phyloP scores from a whole-genome alignment of 1,284 basidiomycete genomes.

The Malassezia psittaci region DNA sequence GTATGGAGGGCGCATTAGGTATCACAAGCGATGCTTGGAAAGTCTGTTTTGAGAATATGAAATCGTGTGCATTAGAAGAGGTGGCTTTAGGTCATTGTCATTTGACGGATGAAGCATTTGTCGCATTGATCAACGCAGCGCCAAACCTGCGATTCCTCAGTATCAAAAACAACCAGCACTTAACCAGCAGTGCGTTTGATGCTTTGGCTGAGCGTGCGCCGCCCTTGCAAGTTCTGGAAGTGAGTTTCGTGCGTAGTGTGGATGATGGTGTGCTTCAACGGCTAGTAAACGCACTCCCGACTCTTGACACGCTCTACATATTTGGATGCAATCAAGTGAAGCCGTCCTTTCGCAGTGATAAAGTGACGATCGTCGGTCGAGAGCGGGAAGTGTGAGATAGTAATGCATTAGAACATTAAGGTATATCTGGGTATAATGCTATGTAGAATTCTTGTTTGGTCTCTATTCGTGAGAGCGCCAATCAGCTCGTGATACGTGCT shows the following conservation, averaged over 20 bases:
- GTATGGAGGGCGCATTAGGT: constrained; percentile 7
- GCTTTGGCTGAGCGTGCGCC: constrained; percentile 50
- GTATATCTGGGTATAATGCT: too few species aligned
- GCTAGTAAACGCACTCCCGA: constrained; percentile 51
- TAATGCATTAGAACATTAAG: not conserved
- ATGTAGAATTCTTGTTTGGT: too few species aligned
- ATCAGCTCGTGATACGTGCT: not conserved
- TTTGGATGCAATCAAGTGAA: constrained; percentile 42
- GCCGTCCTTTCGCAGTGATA: constrained; percentile 10
- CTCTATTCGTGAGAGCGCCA: not conserved
- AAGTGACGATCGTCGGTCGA: constrained; percentile 32
- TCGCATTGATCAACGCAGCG: constrained; percentile 50
- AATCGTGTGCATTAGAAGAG: constrained; percentile 36
- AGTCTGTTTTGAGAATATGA: not conserved
- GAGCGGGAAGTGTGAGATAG: constrained; percentile 4
- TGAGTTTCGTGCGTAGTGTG: constrained; percentile 75
- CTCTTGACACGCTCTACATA: constrained; percentile 36
- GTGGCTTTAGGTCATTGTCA: constrained; percentile 41
- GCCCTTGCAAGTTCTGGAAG: constrained; percentile 58
- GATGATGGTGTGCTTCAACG: constrained; percentile 72
- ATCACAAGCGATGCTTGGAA: constrained; percentile 10
- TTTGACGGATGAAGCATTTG: constrained; percentile 57
- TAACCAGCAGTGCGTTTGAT: constrained; percentile 51
- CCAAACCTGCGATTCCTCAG: constrained; percentile 58
- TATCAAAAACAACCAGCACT: constrained; percentile 54